A percentile compares a stretch with the other conserved stretches of the same genome.
These are phyloP conservation scores for Apium graveolens DNA, from an alignment of 129 eudicot species.

Conservation along the genomic window DNA sequence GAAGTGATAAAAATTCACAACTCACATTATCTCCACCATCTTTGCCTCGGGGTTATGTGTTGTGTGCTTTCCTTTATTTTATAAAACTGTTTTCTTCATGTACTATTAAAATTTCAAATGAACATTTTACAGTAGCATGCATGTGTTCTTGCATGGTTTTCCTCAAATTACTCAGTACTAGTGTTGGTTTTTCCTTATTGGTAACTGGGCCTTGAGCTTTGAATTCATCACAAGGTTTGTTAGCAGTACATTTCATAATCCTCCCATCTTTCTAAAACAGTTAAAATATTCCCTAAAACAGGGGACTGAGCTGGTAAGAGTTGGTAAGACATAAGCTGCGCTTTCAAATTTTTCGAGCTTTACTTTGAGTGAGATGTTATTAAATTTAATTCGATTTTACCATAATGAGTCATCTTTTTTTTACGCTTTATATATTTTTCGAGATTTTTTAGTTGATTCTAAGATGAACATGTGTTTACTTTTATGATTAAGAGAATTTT, in stretches of 20 bases:
- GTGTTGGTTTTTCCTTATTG: conserved; percentile 29
- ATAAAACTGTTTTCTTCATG: neutral
- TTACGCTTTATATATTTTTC: too few relatives aligned
- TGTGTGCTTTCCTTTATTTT: conserved; percentile 18
- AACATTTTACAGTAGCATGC: conserved; percentile 8
- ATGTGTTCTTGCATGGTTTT: conserved; percentile 57
- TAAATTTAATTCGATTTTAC: neutral
- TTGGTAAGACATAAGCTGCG: neutral
- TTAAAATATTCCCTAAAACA: neutral
- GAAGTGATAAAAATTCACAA: neutral
- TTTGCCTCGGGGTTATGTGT: conserved; percentile 80
- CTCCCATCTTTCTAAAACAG: neutral
- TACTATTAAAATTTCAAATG: conserved; percentile 7
- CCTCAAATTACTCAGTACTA: conserved; percentile 25
- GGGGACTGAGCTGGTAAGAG: neutral
- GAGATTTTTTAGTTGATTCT: neutral
- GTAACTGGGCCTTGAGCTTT: conserved; percentile 24
- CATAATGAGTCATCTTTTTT: too few relatives aligned
- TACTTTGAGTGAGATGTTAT: neutral
- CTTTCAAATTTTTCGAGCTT: neutral
- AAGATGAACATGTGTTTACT: neutral
- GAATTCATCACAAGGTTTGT: neutral
- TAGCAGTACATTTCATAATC: neutral
- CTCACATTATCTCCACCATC: conserved; percentile 28
- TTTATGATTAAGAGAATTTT: neutral